Base-by-base conservation (phyloP, 1,284 basidiomycete species). In the Dichomitus squalens region DNA sequence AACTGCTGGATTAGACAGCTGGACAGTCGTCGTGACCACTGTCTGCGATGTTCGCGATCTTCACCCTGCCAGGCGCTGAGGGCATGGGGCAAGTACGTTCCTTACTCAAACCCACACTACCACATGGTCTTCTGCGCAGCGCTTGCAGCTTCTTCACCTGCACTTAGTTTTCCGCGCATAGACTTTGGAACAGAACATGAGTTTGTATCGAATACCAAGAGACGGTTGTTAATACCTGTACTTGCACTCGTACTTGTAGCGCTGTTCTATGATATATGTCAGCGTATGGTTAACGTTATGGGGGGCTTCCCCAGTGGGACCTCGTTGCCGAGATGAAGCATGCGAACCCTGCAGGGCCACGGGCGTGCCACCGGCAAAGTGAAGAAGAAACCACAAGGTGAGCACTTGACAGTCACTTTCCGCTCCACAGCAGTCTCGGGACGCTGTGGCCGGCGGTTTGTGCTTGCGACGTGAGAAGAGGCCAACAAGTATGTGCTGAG, bases 11-110 rank as follows among this genome's bases (percentile, higher is more conserved):
- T 4, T 9, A 33, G 29, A 9, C 44, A 31, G 18, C 44, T 18
- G 16, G 29, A 3, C 12, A 11, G 4, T 7, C 44, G 14, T 21
- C 39, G n/a, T 40, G 2, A 33, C 27, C 29, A 47, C 44, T 21
- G 9, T 11, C 33, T n/a, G 11, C 29, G 29, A 31, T 27, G 4
- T 33, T 33, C 29, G 27, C 31, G 41, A 29, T 44, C 41, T 29
- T 29, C 41, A 44, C 41, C 41, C 46, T 54, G 53, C 46, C 46
- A 34, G 46, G 53, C 20, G 48, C 48, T 29, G 40, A 43, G 51
- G 51, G 56, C 47, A 48, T 7, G 44, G 56, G 51, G 40, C 51
- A 40, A 36, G 39, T 40, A 34, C 25, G 31, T 52, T 29, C 35
- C 25, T 14, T 25, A 16, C 29, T 11, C 11, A 23, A 12, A 46